phyloP scores from a whole-genome alignment of 768 basidiomycete species.

The Mycena alexandri region DNA sequence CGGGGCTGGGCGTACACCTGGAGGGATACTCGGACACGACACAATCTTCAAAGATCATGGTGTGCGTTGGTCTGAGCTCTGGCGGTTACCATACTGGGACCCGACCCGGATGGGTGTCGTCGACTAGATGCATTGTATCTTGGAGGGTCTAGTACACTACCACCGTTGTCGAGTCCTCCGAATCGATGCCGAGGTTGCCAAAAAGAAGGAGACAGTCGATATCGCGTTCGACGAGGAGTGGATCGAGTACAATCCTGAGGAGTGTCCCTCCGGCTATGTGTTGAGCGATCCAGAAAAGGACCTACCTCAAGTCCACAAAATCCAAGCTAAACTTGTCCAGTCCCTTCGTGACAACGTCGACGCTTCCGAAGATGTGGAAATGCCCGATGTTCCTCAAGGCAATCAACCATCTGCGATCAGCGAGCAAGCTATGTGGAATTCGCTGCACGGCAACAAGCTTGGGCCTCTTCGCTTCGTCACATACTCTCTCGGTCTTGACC shows the following conservation, averaged over 20 bases:
- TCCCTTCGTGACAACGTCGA: conserved; percentile 6
- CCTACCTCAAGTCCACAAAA: neutral
- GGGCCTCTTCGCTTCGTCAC: conserved; percentile 20
- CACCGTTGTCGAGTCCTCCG: no score
- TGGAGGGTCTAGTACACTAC: neutral
- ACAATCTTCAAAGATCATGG: conserved; percentile 38
- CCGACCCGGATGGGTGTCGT: conserved; percentile 43
- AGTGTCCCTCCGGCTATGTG: conserved; percentile 14
- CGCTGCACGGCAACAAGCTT: conserved; percentile 8
- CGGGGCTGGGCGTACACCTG: conserved; percentile 31
- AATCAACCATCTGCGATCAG: conserved; percentile 12
- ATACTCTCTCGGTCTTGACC: neutral
- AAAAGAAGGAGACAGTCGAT: conserved; percentile 26
- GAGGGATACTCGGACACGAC: conserved; percentile 30
- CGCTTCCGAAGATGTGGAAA: conserved; percentile 4
- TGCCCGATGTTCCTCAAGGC: conserved; percentile 19
- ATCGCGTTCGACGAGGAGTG: conserved; percentile 32
- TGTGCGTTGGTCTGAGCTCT: conserved; percentile 43
- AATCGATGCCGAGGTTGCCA: conserved; percentile 15
- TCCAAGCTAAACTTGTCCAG: conserved; percentile 21
- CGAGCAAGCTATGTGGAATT: conserved; percentile 5
- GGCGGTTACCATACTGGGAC: conserved; percentile 47
- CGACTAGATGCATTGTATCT: conserved; percentile 49
- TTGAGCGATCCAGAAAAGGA: conserved; percentile 12
- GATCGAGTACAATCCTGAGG: conserved; percentile 25